Percentiles rank a stretch among this genome's conserved stretches.
Conservation (phyloP, 306 rosid species). For the Ormosia emarginata region DNA sequence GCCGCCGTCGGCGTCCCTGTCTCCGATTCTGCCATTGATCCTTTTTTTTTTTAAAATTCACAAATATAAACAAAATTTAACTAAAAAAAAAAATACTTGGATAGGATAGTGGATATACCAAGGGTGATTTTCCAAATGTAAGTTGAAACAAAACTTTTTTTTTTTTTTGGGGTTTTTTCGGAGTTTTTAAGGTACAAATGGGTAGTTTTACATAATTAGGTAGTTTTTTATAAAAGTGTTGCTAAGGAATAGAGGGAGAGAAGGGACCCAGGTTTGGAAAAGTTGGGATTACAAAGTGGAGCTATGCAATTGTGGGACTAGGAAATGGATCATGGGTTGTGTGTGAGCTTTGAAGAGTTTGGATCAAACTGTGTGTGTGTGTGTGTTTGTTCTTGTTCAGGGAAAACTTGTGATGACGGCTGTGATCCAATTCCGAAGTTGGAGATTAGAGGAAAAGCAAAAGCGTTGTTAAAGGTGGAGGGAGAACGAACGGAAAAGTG, state of each 20-base stretch:
- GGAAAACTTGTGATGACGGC: slow-evolving; percentile 27
- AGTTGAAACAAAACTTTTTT: background rate
- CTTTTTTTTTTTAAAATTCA: background rate
- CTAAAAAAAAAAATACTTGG: background rate
- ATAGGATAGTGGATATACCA: background rate
- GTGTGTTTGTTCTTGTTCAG: background rate
- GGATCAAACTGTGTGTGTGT: background rate
- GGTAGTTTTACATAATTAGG: slow-evolving; percentile 57
- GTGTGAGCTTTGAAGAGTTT: background rate
- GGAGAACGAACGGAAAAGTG: background rate
- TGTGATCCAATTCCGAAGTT: slow-evolving; percentile 18
- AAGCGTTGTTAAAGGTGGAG: slow-evolving; percentile 12
- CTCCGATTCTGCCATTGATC: slow-evolving; percentile 57
- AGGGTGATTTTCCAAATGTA: slow-evolving; percentile 31
- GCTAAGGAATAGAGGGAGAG: slow-evolving; percentile 45
- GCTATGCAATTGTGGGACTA: background rate
- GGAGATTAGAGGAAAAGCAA: background rate
- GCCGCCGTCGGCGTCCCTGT: slow-evolving; percentile 54
- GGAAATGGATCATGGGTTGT: background rate
- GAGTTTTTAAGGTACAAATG: background rate
- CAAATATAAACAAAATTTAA: background rate
- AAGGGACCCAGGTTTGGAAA: slow-evolving; percentile 50
- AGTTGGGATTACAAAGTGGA: background rate
- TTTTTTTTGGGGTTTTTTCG: slow-evolving; percentile 13
- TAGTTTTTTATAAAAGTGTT: slow-evolving; percentile 55